Base-by-base conservation (phyloP, 495 filamentous ascomycete genomes). In the Halenospora varia region DNA sequence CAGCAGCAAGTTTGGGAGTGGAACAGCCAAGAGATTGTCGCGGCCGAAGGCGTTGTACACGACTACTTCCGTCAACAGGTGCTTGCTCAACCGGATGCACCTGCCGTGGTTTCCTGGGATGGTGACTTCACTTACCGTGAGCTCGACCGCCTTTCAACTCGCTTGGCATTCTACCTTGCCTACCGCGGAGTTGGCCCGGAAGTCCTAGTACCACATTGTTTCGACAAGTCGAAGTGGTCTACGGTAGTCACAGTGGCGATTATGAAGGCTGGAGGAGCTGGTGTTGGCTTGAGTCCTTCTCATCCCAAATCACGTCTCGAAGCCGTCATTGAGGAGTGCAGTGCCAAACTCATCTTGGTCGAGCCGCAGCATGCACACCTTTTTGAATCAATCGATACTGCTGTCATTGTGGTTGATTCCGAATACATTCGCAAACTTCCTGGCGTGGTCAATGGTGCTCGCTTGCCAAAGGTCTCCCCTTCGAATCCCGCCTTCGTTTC, bases 401-500 rank as follows among this genome's bases (percentile, higher is more conserved):
- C 42, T 9, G 18, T 20, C 8, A 8, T 45, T 20, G 18, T 17
- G 8, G n/a, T 45, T 6, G 42, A 45, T 20, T 4, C 13, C 3
- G 13, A 45, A 45, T 9, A 9, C 4, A 45, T 45, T 17, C n/a
- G 17, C 6, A 8, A n/a, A 6, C 42, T 45, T 20, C n/a, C 42
- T 45, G 6, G 8, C 18, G n/a, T 17, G 8, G 8, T 8, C 18
- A 4, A 8, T 6, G n/a, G 42, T 45, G 11, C 42, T 15, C n/a
- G 8, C 17, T 20, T 45, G 17, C 6, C 6, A 4, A 17, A 8
- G 18, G 22, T 20, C 17, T 4, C 10, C 10, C n/a, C 25, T 22
- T 20, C 10, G 1, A 54, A 25, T 23, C 63, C 53, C 56, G 87
- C 80, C 19, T 88, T 79, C 60, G 68, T 84, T n/a, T 65, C 71